A percentile compares a stretch with the other conserved stretches of the same genome.
Evolutionary conservation across 1,284 basidiomycete species (phyloP).

Genomic region (Rhodofomes roseus): DNA sequence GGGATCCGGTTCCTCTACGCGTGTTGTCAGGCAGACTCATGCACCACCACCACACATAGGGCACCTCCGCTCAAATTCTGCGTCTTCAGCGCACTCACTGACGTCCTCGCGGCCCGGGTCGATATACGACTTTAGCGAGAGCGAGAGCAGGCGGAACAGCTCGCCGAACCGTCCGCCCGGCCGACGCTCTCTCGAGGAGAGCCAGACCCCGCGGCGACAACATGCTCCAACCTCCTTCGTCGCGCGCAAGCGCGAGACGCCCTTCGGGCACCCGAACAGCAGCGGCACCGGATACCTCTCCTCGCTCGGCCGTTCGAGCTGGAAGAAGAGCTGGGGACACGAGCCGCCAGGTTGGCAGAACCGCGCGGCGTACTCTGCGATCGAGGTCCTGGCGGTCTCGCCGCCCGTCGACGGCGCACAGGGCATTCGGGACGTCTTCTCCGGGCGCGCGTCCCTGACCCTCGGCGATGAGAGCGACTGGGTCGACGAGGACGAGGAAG

Average conservation of each 20-base stretch:
- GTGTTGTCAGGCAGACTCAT: conserved; percentile 66
- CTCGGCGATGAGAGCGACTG: conserved; percentile 77
- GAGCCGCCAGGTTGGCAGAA: conserved; percentile 83
- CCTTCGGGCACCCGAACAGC: conserved; percentile 55
- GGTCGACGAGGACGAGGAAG: conserved; percentile 81
- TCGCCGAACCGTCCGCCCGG: conserved; percentile 48
- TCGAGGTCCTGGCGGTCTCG: conserved; percentile 68
- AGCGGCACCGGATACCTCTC: conserved; percentile 34
- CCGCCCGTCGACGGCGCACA: conserved; percentile 44
- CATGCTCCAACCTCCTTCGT: conserved; percentile 55
- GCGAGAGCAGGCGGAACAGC: conserved; percentile 48
- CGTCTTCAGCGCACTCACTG: conserved; percentile 69
- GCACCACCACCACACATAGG: conserved; percentile 35
- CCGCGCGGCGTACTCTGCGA: conserved; percentile 61
- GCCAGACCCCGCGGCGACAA: conserved; percentile 38
- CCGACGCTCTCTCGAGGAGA: conserved; percentile 45
- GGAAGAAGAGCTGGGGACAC: conserved; percentile 83
- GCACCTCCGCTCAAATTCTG: conserved; percentile 68
- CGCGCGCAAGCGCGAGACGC: conserved; percentile 69
- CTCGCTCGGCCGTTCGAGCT: conserved; percentile 66
- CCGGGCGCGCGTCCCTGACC: conserved; percentile 54
- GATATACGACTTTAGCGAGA: conserved; percentile 70
- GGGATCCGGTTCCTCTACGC: conserved; percentile 73
- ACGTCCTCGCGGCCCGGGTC: conserved; percentile 71
- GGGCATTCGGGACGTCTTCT: conserved; percentile 72